Percentiles rank a stretch among this genome's conserved stretches.
Evolutionary conservation across 768 basidiomycete genomes (phyloP).

Genomic region (Lactifluus rugatus): DNA sequence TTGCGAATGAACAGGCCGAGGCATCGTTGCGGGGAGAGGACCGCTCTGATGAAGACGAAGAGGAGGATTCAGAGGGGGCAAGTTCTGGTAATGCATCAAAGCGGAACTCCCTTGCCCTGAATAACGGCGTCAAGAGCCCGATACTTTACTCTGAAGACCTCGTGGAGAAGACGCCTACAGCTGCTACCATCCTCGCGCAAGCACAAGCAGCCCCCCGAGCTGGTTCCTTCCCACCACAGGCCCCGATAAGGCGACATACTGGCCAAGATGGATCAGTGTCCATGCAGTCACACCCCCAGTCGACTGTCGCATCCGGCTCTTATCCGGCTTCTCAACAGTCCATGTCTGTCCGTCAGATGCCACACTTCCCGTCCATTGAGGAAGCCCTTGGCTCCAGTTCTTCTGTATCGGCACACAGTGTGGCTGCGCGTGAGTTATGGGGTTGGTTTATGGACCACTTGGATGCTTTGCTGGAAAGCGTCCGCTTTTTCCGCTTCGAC

Average conservation of each 20-base stretch:
- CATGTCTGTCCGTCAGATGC: constrained; percentile 63
- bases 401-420: constrained; percentile 56
- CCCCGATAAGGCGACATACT: constrained; percentile 65
- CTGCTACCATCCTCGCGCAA: constrained; percentile 64
- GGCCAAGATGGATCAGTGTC: constrained; percentile 46
- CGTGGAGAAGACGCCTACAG: constrained; percentile 82
- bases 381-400: constrained; percentile 71
- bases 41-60: constrained; percentile 75
- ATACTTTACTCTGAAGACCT: constrained; percentile 50
- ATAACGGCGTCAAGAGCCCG: constrained; percentile 50
- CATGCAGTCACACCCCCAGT: constrained; percentile 35
- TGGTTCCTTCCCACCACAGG: constrained; percentile 53
- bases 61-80: constrained; percentile 71
- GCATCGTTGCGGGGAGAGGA: constrained; percentile 52
- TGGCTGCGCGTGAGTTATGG: constrained; percentile 84
- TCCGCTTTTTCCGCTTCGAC: constrained; percentile 73
- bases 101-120: constrained; percentile 61
- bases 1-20: constrained; percentile 63
- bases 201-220: constrained; percentile 57
- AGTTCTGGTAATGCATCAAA: constrained; percentile 56
- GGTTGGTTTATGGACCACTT: constrained; percentile 87
- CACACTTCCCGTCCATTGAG: constrained; percentile 78
- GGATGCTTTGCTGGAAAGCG: constrained; percentile 69
- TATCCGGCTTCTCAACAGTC: constrained; percentile 40
- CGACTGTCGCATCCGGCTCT: constrained; percentile 34